Conservation (phyloP, 2,329 filamentous ascomycete species). For the Beauveria sp. region DNA sequence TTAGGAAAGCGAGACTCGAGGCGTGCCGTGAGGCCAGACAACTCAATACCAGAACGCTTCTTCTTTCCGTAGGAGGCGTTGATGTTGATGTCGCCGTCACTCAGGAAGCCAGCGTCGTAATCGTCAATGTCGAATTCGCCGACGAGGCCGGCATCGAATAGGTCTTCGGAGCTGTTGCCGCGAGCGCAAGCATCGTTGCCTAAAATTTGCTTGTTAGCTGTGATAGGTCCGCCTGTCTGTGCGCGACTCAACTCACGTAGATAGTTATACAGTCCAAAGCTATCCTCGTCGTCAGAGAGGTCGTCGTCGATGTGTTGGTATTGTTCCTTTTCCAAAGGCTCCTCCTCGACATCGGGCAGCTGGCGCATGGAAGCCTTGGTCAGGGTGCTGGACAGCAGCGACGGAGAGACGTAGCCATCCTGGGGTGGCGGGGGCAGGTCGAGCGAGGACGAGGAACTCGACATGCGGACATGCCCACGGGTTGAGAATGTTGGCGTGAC, state of each 20-base stretch:
- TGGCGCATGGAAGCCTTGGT: slow-evolving; percentile 53
- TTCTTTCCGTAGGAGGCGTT: slow-evolving; percentile 38
- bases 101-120: slow-evolving; percentile 61
- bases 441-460: slow-evolving; percentile 73
- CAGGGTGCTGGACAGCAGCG: slow-evolving; percentile 8
- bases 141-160: slow-evolving; percentile 29
- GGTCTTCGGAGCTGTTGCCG: slow-evolving; percentile 36
- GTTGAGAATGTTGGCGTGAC: slow-evolving; percentile 63
- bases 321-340: slow-evolving; percentile 64
- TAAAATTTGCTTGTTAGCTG: slow-evolving; percentile 25
- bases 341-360: slow-evolving; percentile 79
- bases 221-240: slow-evolving; percentile 13
- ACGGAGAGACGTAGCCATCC: slow-evolving; percentile 46
- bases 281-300: slow-evolving; percentile 17
- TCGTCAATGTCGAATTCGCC: slow-evolving; percentile 41
- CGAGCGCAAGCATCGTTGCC: slow-evolving; percentile 57
- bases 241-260: slow-evolving; percentile 54
- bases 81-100: slow-evolving; percentile 50
- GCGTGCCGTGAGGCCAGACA: slow-evolving; percentile 56
- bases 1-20: slow-evolving; percentile 54
- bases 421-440: slow-evolving; percentile 46
- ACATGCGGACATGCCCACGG: slow-evolving; percentile 55
- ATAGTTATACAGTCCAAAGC: slow-evolving; percentile 53
- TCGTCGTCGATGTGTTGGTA: slow-evolving; percentile 44
- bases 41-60: slow-evolving; percentile 50